Evolutionary conservation across 805 yeast species (phyloP), one percentile per base, ranked within the genome.

Genomic region (Candida insectalens): DNA sequence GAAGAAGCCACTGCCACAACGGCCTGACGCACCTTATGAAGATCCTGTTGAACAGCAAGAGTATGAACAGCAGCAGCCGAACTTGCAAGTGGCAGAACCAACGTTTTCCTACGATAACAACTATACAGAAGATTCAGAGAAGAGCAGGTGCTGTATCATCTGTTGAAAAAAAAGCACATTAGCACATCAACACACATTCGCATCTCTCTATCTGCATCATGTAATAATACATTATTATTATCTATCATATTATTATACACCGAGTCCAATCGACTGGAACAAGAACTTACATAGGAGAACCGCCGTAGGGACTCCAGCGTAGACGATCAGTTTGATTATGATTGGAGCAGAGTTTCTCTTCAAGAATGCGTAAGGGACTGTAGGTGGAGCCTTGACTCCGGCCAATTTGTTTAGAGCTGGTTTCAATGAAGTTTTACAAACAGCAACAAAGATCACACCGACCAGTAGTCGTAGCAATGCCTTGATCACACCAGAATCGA

Each of bases 351-450:
- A 87, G 44, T 79, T 77, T 32, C 88, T 66, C 3, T 74, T 69
- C 37, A 65, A 65, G 47, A 70, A 72, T 0, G 74, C 81, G 12
- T 69, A 71, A 42, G 67, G 59, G 6, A 29, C 50, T 19, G 25
- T 13, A 3, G 25, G 9, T 7, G 25, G 28, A 7, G 20, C 8
- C 27, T 35, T 13, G 19, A 22, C 8, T 13, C 29, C 5, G 29
- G 84, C 60, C 8, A 73, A 35, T 13, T 63, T 57, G 47, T 72
- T 68, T 2, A 84, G 59, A 2, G 77, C 40, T n/a, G 81, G 79
- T 53, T 85, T 87, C 38, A 88, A 69, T 3, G 74, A 30, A 1
- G 71, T 57, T 42, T 88, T 81, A 97, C 97, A 89, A 3, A 67
- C 35, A 1, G 74, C 69, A 19, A 89, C 80, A 5, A 68, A 38